These are phyloP conservation scores for Xanthoparmelia taractica DNA, from an alignment of 495 filamentous ascomycete species.

Conservation along the genomic window DNA sequence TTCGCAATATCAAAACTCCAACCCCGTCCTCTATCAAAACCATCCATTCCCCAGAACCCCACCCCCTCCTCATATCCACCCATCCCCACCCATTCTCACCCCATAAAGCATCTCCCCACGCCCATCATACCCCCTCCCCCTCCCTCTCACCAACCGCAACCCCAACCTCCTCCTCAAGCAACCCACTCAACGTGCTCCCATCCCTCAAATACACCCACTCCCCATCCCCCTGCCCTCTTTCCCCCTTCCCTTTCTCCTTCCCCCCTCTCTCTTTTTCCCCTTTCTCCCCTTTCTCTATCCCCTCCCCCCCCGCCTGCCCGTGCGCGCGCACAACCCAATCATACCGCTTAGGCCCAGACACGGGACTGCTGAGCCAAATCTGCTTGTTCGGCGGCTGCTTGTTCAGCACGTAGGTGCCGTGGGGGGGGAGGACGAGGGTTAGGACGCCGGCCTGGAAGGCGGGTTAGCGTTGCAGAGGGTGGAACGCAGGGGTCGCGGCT, in stretches of 20 bases:
- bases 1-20: background rate
- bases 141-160: conserved; percentile 12
- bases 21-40: too few relatives aligned
- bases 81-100: background rate
- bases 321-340: conserved; percentile 86
- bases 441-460: conserved; percentile 68
- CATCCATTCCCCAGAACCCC: background rate
- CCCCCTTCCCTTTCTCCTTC: too few relatives aligned
- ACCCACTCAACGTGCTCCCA: conserved; percentile 59
- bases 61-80: background rate
- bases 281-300: too few relatives aligned
- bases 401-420: conserved; percentile 85
- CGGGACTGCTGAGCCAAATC: conserved; percentile 91
- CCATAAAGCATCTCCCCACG: too few relatives aligned
- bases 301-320: too few relatives aligned
- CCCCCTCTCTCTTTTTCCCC: too few relatives aligned
- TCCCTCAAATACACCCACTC: conserved; percentile 86
- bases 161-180: conserved; percentile 62
- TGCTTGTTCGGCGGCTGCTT: conserved; percentile 97
- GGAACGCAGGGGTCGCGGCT: background rate
- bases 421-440: conserved; percentile 54
- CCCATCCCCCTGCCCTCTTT: conserved; percentile 50
- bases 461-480: background rate
- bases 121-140: background rate
- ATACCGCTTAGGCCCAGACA: conserved; percentile 86